Evolutionary conservation across 495 filamentous ascomycete genomes (phyloP).

Genomic region (Hypoxylon rickii): DNA sequence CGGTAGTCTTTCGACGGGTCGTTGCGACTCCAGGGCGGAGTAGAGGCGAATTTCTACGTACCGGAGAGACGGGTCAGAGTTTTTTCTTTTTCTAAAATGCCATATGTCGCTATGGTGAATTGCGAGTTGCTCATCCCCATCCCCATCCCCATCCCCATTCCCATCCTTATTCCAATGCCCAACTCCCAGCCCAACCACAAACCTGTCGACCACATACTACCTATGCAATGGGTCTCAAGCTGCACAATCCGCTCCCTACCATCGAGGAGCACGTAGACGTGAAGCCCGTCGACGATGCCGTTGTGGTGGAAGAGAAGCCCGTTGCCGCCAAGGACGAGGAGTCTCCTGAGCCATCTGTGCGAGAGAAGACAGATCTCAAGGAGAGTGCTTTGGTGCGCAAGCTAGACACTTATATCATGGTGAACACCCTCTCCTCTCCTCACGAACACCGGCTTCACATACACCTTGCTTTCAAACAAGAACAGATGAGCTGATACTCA

Average conservation of each 20-base stretch:
- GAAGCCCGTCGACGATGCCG: background rate
- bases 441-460: background rate
- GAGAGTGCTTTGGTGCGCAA: conserved; percentile 54
- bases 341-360: background rate
- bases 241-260: background rate
- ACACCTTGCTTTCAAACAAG: too few species aligned
- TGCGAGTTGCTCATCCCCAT: too few species aligned
- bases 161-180: too few species aligned
- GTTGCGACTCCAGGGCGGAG: conserved; percentile 15
- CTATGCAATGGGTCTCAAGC: conserved; percentile 7
- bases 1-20: conserved; percentile 1
- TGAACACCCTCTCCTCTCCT: conserved; percentile 25
- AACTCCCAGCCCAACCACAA: too few species aligned
- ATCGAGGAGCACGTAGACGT: background rate
- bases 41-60: conserved; percentile 4
- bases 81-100: too few species aligned
- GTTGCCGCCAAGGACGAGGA: background rate
- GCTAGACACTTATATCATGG: conserved; percentile 54
- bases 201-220: too few species aligned
- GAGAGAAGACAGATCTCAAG: conserved; percentile 43
- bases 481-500: background rate
- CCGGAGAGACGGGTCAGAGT: too few species aligned
- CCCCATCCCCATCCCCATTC: too few species aligned
- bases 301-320: background rate
- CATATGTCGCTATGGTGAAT: too few species aligned